Evolutionary conservation across 805 yeast species (phyloP).

Genomic region (Candida adriatica): DNA sequence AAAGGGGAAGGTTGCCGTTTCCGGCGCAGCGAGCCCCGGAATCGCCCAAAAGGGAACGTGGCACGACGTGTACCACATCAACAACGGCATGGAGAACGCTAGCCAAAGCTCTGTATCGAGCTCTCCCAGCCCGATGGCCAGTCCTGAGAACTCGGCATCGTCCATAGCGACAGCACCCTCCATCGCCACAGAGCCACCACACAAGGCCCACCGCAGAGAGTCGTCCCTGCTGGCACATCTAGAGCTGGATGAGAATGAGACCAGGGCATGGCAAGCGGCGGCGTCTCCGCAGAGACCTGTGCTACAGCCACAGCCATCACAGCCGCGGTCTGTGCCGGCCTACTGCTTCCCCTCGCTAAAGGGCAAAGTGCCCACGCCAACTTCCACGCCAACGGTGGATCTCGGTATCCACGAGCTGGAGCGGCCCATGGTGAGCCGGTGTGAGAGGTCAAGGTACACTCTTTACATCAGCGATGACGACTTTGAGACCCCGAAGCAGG

Average conservation of each 20-base stretch:
- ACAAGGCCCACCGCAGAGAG: slow-evolving; percentile 9
- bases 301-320: neutral
- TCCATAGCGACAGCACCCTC: too few species aligned
- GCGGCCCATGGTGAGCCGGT: slow-evolving; percentile 5
- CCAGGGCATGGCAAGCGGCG: slow-evolving; percentile 8
- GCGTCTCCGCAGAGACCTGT: slow-evolving; percentile 5
- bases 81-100: too few species aligned
- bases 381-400: slow-evolving; percentile 4
- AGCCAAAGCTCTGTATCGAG: too few species aligned
- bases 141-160: too few species aligned
- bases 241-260: slow-evolving; percentile 11
- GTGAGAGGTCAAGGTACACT: slow-evolving; percentile 8
- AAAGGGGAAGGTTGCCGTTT: too few species aligned
- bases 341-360: slow-evolving; percentile 14
- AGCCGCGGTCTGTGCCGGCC: slow-evolving; percentile 10
- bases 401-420: slow-evolving; percentile 5
- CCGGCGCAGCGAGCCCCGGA: too few species aligned
- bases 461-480: slow-evolving; percentile 11
- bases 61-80: too few species aligned
- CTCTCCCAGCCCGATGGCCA: too few species aligned
- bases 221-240: slow-evolving; percentile 10
- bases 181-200: too few species aligned
- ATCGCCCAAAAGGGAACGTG: too few species aligned
- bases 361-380: slow-evolving; percentile 8
- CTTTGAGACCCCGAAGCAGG: slow-evolving; percentile 9